phyloP scores from a whole-genome alignment of 1,139 yeast genomes.

The Williopsis jadinii region DNA sequence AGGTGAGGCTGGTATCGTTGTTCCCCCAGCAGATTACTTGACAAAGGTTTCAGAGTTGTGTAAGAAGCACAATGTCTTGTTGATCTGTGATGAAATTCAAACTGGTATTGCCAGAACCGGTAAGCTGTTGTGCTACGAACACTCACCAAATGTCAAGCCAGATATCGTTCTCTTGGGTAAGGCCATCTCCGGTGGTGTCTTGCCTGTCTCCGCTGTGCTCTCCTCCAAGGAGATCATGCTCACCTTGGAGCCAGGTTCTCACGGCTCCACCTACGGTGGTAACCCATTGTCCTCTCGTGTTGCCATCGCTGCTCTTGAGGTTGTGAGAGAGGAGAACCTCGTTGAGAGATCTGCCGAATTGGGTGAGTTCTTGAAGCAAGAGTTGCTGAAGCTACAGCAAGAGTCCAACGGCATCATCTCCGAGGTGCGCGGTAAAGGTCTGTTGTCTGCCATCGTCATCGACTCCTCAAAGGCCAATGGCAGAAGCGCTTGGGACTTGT shows the following conservation, averaged over 20 bases:
- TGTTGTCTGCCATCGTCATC: constrained; percentile 85
- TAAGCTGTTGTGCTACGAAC: constrained; percentile 86
- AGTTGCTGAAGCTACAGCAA: constrained; percentile 54
- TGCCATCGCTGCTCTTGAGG: constrained; percentile 90
- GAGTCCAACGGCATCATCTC: constrained; percentile 68
- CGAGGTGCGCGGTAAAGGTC: constrained; percentile 91
- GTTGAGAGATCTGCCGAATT: constrained; percentile 69
- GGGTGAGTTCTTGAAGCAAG: constrained; percentile 65
- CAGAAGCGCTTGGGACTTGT: constrained; percentile 93
- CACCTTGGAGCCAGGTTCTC: constrained; percentile 90
- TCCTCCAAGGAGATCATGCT: constrained; percentile 86
- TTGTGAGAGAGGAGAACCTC: constrained; percentile 79
- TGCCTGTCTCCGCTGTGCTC: constrained; percentile 87
- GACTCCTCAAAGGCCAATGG: constrained; percentile 82
- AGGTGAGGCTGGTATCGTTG: constrained; percentile 98
- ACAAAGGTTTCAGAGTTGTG: constrained; percentile 68
- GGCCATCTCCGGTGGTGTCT: constrained; percentile 93
- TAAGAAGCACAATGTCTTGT: constrained; percentile 73
- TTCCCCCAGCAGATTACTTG: constrained; percentile 81
- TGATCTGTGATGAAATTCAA: constrained; percentile 95
- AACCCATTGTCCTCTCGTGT: constrained; percentile 93
- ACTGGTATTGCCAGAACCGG: constrained; percentile 98
- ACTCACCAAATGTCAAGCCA: constrained; percentile 70
- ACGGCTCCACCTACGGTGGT: constrained; percentile 98
- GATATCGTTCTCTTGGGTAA: constrained; percentile 86